These are phyloP conservation scores for Penicillium brevicompactum DNA, from an alignment of 2,329 filamentous ascomycete species.

Conservation along the genomic window DNA sequence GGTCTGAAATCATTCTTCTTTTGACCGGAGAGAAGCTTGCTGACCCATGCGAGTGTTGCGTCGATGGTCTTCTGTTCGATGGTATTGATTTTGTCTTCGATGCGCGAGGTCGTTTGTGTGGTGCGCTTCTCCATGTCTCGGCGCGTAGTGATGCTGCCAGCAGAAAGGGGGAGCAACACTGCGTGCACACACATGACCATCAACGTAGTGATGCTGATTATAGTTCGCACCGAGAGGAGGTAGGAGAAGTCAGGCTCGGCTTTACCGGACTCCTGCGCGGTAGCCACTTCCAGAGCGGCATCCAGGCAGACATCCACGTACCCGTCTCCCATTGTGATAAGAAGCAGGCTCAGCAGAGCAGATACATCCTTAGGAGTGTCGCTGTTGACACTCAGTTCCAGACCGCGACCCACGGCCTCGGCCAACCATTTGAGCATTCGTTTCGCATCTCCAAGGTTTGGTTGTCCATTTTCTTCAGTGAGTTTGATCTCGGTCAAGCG, in stretches of 20 bases:
- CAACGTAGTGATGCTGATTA: conserved; percentile 86
- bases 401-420: conserved; percentile 85
- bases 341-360: conserved; percentile 77
- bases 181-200: conserved; percentile 91
- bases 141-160: conserved; percentile 85
- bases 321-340: conserved; percentile 85
- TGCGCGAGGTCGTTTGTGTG: conserved; percentile 69
- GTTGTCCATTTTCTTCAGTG: conserved; percentile 80
- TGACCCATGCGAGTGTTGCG: conserved; percentile 74
- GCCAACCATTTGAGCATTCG: conserved; percentile 97
- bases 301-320: conserved; percentile 69
- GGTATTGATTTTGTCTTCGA: conserved; percentile 80
- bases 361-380: conserved; percentile 95
- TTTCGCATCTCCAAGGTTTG: conserved; percentile 87
- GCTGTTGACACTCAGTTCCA: conserved; percentile 83
- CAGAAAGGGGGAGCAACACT: conserved; percentile 85
- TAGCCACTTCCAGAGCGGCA: conserved; percentile 72
- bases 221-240: conserved; percentile 74
- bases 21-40: conserved; percentile 71
- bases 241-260: conserved; percentile 86
- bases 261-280: conserved; percentile 75
- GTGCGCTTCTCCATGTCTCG: conserved; percentile 86
- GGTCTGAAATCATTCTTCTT: conserved; percentile 89
- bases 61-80: conserved; percentile 71
- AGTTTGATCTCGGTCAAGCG: conserved; percentile 87